Evolutionary conservation across 768 basidiomycete species (phyloP), one percentile per base, ranked within the genome.

Genomic region (Crucibulum laeve): DNA sequence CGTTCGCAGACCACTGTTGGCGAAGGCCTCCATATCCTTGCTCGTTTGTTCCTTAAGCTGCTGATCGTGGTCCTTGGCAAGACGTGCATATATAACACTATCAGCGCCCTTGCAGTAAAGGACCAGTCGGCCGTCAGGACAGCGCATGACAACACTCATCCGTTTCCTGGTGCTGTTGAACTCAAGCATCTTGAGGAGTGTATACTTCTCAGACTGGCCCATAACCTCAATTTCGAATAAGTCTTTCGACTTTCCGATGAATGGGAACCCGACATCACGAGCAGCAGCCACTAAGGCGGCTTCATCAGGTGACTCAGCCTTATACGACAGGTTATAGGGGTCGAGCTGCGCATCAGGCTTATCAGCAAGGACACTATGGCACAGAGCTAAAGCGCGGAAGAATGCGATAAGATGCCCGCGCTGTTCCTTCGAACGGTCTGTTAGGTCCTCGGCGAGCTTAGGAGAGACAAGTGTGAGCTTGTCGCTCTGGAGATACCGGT

Each of bases 61-160:
- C 1, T 71, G 69, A 55, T 95, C 89, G 56, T 90, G 89, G 51
- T 87, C 78, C 37, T 70, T 64, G n/a, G 79, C 75, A 2, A 98
- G 74, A 8, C 94, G 81, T 52, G 84, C 82, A 57, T 94, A 95
- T 53, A 98, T 87, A 55, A 98, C 92, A 52, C 82, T 87, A 63
- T 98, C 95, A 11, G 95, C 95, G n/a, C 95, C 95, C 64, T 97
- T 98, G 77, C 85, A 88, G 59, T 93, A 95, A 46, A 97, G 65
- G 21, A 93, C 69, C 47, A 96, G 68, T 53, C 74, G 71, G 14
- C 91, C 91, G 44, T 91, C 87, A 0, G 95, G 90, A 40, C 77
- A 77, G 21, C 95, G 87, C 34, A 91, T 81, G 46, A 97, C 67
- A 35, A 91, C 88, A 59, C 88, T 93, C 95, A 98, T 98, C 45